These are phyloP conservation scores for Syncephalis plumigaleata DNA, from an alignment of 371 early-diverging fungal species.

Conservation along the genomic window DNA sequence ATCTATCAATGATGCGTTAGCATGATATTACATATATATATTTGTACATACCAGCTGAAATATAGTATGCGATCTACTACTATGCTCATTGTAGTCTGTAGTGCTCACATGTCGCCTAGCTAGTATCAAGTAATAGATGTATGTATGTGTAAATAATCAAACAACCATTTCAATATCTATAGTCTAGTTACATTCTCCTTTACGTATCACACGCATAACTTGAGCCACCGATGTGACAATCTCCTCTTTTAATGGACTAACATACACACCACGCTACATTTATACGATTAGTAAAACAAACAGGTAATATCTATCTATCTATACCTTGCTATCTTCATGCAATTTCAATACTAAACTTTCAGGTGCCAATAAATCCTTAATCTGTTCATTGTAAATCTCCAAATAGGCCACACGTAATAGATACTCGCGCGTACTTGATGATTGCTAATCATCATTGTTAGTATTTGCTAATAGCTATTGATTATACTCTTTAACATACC, in stretches of 20 bases:
- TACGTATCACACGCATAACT: constrained; percentile 53
- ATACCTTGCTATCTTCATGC: constrained; percentile 51
- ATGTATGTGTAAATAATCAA: neutral
- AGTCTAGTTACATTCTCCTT: constrained; percentile 44
- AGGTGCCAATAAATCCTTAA: constrained; percentile 64
- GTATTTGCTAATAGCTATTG: constrained; percentile 12
- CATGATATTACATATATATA: neutral
- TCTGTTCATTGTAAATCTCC: constrained; percentile 92
- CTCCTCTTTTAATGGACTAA: constrained; percentile 72
- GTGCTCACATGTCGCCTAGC: constrained; percentile 60
- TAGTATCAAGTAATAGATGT: constrained; percentile 4
- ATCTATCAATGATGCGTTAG: constrained; percentile 10
- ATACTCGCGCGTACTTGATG: constrained; percentile 40
- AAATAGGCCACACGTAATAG: constrained; percentile 82
- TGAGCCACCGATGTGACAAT: constrained; percentile 71
- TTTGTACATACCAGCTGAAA: constrained; percentile 51
- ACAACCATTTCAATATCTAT: neutral
- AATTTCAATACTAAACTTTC: constrained; percentile 59
- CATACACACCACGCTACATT: constrained; percentile 63
- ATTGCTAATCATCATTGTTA: constrained; percentile 1
- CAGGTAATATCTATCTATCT: neutral
- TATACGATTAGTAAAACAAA: neutral
- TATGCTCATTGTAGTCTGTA: constrained; percentile 74
- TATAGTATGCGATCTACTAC: constrained; percentile 82
- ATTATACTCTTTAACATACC: constrained; percentile 8